Evolutionary conservation across 2,329 filamentous ascomycete genomes (phyloP), one percentile per base, ranked within the genome.

Genomic region (Rhynchosporium secalis): DNA sequence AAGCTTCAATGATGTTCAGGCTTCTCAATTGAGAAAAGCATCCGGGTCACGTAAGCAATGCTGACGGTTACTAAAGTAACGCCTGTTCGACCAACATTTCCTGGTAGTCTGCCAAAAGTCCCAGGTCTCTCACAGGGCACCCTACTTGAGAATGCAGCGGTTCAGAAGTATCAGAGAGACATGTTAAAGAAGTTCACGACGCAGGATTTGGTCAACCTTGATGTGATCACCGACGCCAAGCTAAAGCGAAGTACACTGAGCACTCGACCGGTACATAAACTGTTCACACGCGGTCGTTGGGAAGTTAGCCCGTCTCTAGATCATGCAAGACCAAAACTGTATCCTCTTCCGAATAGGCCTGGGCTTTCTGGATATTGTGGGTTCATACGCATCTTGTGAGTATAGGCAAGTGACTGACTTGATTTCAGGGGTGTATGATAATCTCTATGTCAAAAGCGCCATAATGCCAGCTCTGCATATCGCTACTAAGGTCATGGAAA

Each of bases 171-270:
- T 8, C 47, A 51, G 29, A 28, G 47, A 51, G 5, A 36, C 15
- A 13, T n/a, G 3, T 15, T 51, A 13, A 51, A 51, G 31, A 29
- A 15, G 1, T 51, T 51, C n/a, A 51, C 47, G 13, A n/a, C 13
- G 15, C 47, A 51, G 31, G 47, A 51, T 13, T 29, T 51, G 12
- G 47, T 51, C 9, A 29, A 51, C 29, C 47, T 51, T 15, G 47
- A 51, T 51, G 47, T 33, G 15, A 3, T 51, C 12, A 51, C 47
- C 12, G 15, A n/a, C 31, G 28, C 47, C 47, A 33, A 13, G 15
- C 29, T 51, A 29, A 51, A 33, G 47, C 47, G 12, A 51, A 33
- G 47, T n/a, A 51, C 47, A 51, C 15, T 51, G 28, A 46, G 43
- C 4, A n/a, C 47, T 8, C 47, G 47, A 6, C 47, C 47, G 12